These are phyloP conservation scores for Lodderomyces margitis DNA, from an alignment of 1,139 yeast species.

Conservation along the genomic window DNA sequence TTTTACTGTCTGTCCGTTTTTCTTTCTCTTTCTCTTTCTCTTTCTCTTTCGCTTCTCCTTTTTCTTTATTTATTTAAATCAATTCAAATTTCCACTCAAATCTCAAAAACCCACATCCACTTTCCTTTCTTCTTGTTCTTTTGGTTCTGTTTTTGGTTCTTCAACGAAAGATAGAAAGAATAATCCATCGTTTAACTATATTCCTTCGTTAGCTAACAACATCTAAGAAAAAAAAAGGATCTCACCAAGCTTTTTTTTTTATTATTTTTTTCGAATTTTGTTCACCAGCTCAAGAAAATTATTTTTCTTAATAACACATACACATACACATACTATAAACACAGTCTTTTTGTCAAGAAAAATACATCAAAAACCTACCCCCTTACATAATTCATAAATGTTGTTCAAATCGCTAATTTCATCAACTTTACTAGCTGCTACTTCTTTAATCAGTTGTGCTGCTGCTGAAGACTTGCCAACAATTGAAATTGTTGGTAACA, in stretches of 20 bases:
- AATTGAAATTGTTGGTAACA: constrained; percentile 46
- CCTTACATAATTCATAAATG: constrained; percentile 25
- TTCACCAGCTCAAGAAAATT: too few species aligned
- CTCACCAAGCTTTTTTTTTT: not conserved
- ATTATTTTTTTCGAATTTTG: too few species aligned
- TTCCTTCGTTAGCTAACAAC: constrained; percentile 1
- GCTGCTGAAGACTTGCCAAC: constrained; percentile 25
- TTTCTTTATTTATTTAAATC: not conserved
- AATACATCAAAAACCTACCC: not conserved
- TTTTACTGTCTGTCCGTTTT: not conserved
- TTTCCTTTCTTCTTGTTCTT: not conserved
- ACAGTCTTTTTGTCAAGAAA: not conserved
- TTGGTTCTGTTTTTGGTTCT: too few species aligned
- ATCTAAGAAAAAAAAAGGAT: not conserved
- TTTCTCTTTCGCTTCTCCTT: not conserved
- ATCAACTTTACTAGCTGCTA: constrained; percentile 26
- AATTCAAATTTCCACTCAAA: not conserved
- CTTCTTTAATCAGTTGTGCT: constrained; percentile 15
- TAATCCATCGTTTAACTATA: not conserved
- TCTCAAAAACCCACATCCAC: not conserved
- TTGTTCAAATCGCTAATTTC: constrained; percentile 38
- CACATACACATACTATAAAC: too few species aligned
- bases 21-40: not conserved
- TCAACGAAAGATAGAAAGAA: not conserved
- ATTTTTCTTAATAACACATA: too few species aligned